A percentile compares a stretch with the other conserved stretches of the same genome.
Conservation (phyloP, 164 flowering plant genomes). For the Euptelea pleiosperma region DNA sequence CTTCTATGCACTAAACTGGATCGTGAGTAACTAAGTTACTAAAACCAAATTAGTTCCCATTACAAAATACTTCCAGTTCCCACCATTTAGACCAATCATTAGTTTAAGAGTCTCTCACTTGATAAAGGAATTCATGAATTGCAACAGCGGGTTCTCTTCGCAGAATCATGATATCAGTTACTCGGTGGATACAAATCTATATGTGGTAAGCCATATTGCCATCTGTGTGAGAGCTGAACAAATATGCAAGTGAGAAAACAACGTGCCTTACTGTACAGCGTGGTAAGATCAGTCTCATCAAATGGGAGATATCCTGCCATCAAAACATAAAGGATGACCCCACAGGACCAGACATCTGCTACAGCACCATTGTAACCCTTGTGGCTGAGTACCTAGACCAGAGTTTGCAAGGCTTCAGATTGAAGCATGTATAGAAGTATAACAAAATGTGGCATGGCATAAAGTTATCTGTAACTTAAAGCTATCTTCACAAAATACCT, state of each 20-base stretch:
- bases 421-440: not conserved
- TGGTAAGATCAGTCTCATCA: constrained; percentile 91
- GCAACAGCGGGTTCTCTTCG: not conserved
- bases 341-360: constrained; percentile 98
- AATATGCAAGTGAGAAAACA: not conserved
- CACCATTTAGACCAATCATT: too few species aligned
- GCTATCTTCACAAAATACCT: constrained; percentile 44
- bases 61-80: not conserved
- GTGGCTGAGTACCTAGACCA: constrained; percentile 80
- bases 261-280: constrained; percentile 83
- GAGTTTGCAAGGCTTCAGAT: constrained; percentile 7
- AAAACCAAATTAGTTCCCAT: too few species aligned
- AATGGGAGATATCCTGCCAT: constrained; percentile 97
- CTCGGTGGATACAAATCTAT: too few species aligned
- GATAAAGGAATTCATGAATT: not conserved
- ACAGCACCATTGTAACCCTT: constrained; percentile 94
- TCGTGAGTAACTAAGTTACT: too few species aligned
- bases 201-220: not conserved
- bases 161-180: too few species aligned
- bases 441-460: not conserved
- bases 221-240: not conserved
- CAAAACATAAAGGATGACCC: constrained; percentile 93
- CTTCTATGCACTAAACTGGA: too few species aligned
- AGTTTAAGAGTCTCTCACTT: too few species aligned
- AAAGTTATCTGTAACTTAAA: not conserved